A percentile compares a stretch with the other conserved stretches of the same genome.
phyloP scores from a whole-genome alignment of 495 filamentous ascomycete species.

The Aspergillus mulundensis region DNA sequence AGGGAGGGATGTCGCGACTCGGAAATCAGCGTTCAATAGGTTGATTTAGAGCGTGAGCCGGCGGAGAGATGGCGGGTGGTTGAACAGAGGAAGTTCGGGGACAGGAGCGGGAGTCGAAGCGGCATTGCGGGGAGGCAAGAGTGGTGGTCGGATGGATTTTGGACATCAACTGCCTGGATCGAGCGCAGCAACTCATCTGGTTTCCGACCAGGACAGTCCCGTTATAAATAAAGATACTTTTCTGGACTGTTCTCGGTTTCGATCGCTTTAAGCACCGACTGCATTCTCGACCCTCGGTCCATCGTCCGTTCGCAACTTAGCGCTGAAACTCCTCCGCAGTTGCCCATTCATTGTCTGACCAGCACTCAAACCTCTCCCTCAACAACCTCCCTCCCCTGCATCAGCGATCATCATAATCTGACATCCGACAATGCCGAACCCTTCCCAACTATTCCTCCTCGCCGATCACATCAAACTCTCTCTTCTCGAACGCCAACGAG shows the following conservation, averaged over 20 bases:
- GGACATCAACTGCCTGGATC: background rate
- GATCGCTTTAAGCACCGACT: background rate
- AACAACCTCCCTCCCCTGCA: background rate
- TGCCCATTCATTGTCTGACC: background rate
- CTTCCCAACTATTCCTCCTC: slow-evolving; percentile 51
- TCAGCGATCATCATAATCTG: background rate
- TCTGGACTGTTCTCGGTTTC: background rate
- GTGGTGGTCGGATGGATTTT: background rate
- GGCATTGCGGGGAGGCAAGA: slow-evolving; percentile 3
- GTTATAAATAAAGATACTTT: background rate
- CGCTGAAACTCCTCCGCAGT: slow-evolving; percentile 11
- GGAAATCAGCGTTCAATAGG: background rate
- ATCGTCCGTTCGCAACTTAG: slow-evolving; percentile 1
- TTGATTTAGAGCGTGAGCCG: background rate
- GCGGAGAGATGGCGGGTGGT: background rate
- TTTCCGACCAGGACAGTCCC: background rate
- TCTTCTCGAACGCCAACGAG: slow-evolving; percentile 78
- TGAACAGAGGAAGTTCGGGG: slow-evolving; percentile 9
- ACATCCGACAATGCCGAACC: slow-evolving; percentile 50
- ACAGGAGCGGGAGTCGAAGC: background rate
- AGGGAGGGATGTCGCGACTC: background rate
- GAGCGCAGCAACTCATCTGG: background rate
- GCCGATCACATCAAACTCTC: slow-evolving; percentile 55
- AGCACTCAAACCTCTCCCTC: background rate
- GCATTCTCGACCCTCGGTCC: slow-evolving; percentile 3